Conservation (phyloP, 768 basidiomycete species). For the Auriculariales sp. region DNA sequence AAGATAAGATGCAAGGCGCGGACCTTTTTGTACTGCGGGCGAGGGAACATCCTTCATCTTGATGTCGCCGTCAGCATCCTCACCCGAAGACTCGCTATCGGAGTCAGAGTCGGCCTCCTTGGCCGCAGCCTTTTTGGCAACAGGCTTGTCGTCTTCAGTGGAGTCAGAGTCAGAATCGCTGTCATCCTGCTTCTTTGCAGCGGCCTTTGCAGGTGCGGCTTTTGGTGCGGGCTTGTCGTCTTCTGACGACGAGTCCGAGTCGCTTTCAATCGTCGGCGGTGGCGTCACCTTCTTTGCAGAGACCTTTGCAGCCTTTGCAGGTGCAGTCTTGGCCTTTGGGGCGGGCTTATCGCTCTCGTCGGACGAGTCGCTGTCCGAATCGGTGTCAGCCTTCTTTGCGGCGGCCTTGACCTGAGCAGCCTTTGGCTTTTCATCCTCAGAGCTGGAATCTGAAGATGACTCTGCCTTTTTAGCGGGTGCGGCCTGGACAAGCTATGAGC, state of each 20-base stretch:
- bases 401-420: conserved; percentile 21
- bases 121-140: conserved; percentile 12
- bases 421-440: conserved; percentile 30
- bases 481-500: background rate
- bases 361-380: conserved; percentile 18
- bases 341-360: conserved; percentile 24
- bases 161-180: conserved; percentile 17
- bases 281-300: conserved; percentile 13
- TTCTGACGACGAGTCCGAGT: background rate
- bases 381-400: conserved; percentile 10
- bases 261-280: conserved; percentile 8
- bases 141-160: conserved; percentile 21
- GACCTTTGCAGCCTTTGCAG: conserved; percentile 5
- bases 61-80: conserved; percentile 16
- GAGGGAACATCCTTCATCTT: conserved; percentile 12
- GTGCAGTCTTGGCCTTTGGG: conserved; percentile 20
- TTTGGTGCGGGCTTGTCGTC: conserved; percentile 1
- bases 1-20: background rate
- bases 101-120: conserved; percentile 13
- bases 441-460: conserved; percentile 11
- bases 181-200: conserved; percentile 15
- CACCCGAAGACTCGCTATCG: conserved; percentile 12
- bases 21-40: background rate
- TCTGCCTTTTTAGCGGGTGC: conserved; percentile 14
- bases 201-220: conserved; percentile 3